Conservation (phyloP, 2,329 filamentous ascomycete species). For the Claviceps sp. region DNA sequence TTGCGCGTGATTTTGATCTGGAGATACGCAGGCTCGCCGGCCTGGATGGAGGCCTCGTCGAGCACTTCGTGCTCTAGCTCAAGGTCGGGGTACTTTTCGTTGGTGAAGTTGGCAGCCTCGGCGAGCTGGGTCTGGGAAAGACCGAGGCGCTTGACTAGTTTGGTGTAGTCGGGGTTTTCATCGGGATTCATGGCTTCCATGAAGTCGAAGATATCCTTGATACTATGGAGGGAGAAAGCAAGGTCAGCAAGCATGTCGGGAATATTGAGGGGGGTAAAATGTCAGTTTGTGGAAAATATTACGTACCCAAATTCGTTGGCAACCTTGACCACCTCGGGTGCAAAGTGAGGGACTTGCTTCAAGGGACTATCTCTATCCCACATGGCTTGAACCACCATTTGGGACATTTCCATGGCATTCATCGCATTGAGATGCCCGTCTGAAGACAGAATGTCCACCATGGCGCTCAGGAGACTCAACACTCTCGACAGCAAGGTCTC, state of each 20-base stretch:
- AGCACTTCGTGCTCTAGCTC: slow-evolving; percentile 81
- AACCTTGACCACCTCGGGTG: slow-evolving; percentile 66
- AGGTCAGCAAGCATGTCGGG: slow-evolving; percentile 16
- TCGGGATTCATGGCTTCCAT: slow-evolving; percentile 98
- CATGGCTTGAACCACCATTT: slow-evolving; percentile 98
- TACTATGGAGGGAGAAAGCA: slow-evolving; percentile 28
- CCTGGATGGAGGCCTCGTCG: slow-evolving; percentile 65
- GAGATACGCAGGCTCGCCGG: slow-evolving; percentile 70
- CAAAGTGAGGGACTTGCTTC: slow-evolving; percentile 96
- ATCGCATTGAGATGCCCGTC: slow-evolving; percentile 95
- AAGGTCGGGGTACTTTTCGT: slow-evolving; percentile 89
- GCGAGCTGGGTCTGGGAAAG: slow-evolving; percentile 71
- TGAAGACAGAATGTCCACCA: slow-evolving; percentile 88
- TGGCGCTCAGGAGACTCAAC: slow-evolving; percentile 76
- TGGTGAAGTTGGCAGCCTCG: slow-evolving; percentile 89
- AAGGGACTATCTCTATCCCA: slow-evolving; percentile 96
- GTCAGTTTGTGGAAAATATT: background rate
- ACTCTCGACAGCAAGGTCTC: slow-evolving; percentile 76
- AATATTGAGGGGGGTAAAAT: background rate
- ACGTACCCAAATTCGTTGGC: slow-evolving; percentile 64
- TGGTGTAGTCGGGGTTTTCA: slow-evolving; percentile 71
- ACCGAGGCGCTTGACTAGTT: slow-evolving; percentile 63
- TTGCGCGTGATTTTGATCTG: slow-evolving; percentile 78
- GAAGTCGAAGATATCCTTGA: slow-evolving; percentile 94
- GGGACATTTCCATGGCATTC: slow-evolving; percentile 97